Conservation (phyloP, 805 yeast species). For the Spathaspora boniae region DNA sequence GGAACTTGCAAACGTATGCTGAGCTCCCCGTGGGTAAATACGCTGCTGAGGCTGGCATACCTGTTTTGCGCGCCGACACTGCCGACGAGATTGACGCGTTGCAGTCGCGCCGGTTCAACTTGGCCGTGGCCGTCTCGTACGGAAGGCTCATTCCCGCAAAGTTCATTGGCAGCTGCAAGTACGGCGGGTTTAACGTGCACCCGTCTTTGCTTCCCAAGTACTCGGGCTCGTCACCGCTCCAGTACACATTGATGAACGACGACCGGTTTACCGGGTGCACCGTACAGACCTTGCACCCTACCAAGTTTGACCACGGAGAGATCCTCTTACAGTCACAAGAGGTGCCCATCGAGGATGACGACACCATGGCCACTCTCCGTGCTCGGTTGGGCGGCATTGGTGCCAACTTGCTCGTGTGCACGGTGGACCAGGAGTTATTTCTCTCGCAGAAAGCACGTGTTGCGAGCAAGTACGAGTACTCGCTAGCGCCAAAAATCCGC, state of each 20-base stretch:
- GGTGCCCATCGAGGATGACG: conserved; percentile 37
- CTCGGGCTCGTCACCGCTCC: conserved; percentile 90
- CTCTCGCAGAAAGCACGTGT: conserved; percentile 17
- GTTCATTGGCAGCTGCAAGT: conserved; percentile 46
- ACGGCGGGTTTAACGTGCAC: conserved; percentile 85
- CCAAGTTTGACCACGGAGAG: conserved; percentile 76
- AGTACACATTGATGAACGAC: conserved; percentile 64
- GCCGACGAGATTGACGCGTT: conserved; percentile 32
- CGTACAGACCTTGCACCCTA: conserved; percentile 85
- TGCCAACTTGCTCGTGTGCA: conserved; percentile 50
- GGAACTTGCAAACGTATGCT: conserved; percentile 42
- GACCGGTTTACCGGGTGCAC: conserved; percentile 76
- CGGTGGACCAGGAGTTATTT: conserved; percentile 33
- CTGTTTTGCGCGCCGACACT: conserved; percentile 51
- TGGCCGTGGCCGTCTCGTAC: conserved; percentile 89
- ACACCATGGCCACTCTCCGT: conserved; percentile 45
- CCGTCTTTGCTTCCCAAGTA: conserved; percentile 83
- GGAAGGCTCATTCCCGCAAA: conserved; percentile 73
- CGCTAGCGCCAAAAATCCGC: conserved; percentile 58
- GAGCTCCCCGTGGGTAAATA: conserved; percentile 54
- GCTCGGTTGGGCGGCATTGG: conserved; percentile 58
- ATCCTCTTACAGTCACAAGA: conserved; percentile 57
- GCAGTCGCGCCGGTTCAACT: conserved; percentile 37
- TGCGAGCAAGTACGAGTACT: conserved; percentile 27
- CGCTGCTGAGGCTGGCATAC: conserved; percentile 31